These are phyloP conservation scores for Yarrowia alimentaria DNA, from an alignment of 805 yeast species.

Conservation along the genomic window DNA sequence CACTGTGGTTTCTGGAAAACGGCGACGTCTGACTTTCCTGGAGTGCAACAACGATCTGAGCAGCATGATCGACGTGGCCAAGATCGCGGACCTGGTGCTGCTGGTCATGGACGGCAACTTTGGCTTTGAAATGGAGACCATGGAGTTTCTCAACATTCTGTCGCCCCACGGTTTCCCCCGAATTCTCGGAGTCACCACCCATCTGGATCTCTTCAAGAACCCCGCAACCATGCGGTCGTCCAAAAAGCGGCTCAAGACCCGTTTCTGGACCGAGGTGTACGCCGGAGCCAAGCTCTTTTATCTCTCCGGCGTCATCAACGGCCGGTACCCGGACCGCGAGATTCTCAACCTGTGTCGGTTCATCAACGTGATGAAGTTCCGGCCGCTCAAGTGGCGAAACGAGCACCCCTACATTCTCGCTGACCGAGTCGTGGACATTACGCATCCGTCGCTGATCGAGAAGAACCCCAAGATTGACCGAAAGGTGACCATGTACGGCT, in stretches of 20 bases:
- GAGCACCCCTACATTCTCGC: conserved; percentile 94
- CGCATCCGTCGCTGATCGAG: conserved; percentile 83
- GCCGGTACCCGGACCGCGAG: conserved; percentile 97
- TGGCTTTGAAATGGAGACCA: conserved; percentile 99
- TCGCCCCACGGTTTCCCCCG: conserved; percentile 99
- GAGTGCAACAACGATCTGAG: conserved; percentile 92
- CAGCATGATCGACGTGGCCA: conserved; percentile 95
- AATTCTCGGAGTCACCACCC: conserved; percentile 92
- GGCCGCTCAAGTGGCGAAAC: conserved; percentile 99
- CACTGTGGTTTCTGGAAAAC: conserved; percentile 93
- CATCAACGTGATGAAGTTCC: conserved; percentile 94
- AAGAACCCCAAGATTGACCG: conserved; percentile 81
- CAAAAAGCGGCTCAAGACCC: conserved; percentile 83
- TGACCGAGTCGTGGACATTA: conserved; percentile 88
- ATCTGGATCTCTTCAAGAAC: conserved; percentile 87
- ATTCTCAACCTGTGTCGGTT: conserved; percentile 87
- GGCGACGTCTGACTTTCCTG: conserved; percentile 85
- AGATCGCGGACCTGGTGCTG: conserved; percentile 88
- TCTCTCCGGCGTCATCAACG: conserved; percentile 91
- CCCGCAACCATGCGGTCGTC: conserved; percentile 87
- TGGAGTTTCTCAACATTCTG: conserved; percentile 94
- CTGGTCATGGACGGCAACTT: conserved; percentile 93
- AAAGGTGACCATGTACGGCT: conserved; percentile 88
- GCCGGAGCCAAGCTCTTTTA: conserved; percentile 96
- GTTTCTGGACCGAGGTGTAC: conserved; percentile 99